These are phyloP conservation scores for Daldinia caldariorum DNA, from an alignment of 495 filamentous ascomycete genomes.

Conservation along the genomic window DNA sequence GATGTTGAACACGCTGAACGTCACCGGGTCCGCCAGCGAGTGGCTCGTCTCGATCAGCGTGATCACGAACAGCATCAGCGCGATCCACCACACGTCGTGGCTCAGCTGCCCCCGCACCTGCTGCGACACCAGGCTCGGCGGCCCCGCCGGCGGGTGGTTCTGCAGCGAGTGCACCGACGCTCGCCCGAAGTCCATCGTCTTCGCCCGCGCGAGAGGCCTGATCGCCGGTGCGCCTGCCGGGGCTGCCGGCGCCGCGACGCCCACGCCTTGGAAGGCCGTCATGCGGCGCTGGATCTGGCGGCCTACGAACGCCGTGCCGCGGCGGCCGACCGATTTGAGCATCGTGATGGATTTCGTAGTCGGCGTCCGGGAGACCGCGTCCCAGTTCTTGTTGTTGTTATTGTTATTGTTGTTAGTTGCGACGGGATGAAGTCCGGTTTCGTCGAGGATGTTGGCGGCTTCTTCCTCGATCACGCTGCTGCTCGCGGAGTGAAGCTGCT, in stretches of 20 bases:
- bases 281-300: constrained; percentile 40
- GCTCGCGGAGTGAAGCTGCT: constrained; percentile 42
- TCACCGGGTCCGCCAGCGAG: constrained; percentile 70
- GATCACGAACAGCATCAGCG: constrained; percentile 75
- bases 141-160: constrained; percentile 22
- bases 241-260: constrained; percentile 12
- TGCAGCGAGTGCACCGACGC: constrained; percentile 43
- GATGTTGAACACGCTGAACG: constrained; percentile 82
- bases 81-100: constrained; percentile 88
- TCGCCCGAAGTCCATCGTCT: constrained; percentile 36
- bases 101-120: constrained; percentile 82
- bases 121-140: constrained; percentile 59
- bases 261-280: constrained; percentile 45
- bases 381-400: constrained; percentile 32
- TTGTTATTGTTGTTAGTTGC: too few species aligned
- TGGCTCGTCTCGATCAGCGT: constrained; percentile 74
- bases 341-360: constrained; percentile 37
- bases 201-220: constrained; percentile 38
- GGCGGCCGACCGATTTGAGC: constrained; percentile 38
- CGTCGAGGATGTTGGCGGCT: constrained; percentile 18
- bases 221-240: background rate
- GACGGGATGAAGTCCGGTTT: constrained; percentile 31
- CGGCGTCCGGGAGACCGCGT: constrained; percentile 28
- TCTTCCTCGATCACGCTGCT: constrained; percentile 39
- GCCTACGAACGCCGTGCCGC: constrained; percentile 45